Evolutionary conservation across 208 protist species (phyloP).

Genomic region (Tritrichomonas foetus): DNA sequence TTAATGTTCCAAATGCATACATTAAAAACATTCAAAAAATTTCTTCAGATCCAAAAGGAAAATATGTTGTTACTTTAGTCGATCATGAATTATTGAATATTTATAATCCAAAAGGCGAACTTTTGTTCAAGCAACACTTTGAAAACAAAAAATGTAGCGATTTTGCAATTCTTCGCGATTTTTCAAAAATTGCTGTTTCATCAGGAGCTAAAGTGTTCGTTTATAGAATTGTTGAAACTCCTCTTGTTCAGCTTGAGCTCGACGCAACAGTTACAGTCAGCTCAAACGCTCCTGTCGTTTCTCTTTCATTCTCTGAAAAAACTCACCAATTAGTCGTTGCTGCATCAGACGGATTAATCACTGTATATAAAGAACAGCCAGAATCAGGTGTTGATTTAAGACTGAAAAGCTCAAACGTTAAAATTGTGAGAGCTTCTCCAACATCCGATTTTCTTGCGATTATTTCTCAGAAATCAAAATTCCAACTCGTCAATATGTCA

Average conservation of each 20-base stretch:
- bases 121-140: neutral
- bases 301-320: neutral
- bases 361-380: neutral
- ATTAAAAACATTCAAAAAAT: neutral
- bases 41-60: neutral
- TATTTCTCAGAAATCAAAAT: neutral
- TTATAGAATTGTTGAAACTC: neutral
- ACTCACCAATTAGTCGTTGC: neutral
- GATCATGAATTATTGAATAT: neutral
- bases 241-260: neutral
- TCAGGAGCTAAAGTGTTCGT: neutral
- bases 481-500: neutral
- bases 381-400: neutral
- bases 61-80: neutral
- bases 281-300: neutral
- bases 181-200: neutral
- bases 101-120: neutral
- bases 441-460: neutral
- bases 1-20: neutral
- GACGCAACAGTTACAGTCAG: neutral
- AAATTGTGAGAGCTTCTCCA: neutral
- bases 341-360: neutral
- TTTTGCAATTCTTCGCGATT: neutral
- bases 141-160: neutral
- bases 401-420: neutral